Evolutionary conservation across 1,284 basidiomycete genomes (phyloP).

Genomic region (Melampsora medusae): DNA sequence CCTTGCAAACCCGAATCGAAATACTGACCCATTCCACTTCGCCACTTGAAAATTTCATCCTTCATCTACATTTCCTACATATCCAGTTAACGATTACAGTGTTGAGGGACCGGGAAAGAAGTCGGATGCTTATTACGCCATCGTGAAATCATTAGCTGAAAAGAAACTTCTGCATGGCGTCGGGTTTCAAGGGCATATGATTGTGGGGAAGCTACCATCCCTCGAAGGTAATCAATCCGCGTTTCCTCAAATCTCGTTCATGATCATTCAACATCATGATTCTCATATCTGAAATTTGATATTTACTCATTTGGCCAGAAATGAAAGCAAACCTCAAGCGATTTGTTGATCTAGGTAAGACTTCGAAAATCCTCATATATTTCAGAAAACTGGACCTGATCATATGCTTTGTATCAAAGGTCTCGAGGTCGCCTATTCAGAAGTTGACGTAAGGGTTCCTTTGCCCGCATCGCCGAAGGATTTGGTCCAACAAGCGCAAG

Average conservation of each 20-base stretch:
- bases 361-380: neutral
- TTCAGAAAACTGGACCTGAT: neutral
- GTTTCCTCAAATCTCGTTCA: neutral
- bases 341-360: slow-evolving; percentile 7
- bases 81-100: neutral
- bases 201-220: neutral
- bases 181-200: slow-evolving; percentile 3
- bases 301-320: neutral
- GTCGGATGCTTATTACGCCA: neutral
- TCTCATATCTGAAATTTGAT: neutral
- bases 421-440: slow-evolving; percentile 9
- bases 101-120: neutral
- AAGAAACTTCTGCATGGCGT: slow-evolving; percentile 12
- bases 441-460: neutral
- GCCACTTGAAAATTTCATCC: too few species aligned
- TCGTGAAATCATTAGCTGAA: neutral
- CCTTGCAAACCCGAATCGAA: too few species aligned
- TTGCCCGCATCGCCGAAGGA: neutral
- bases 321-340: slow-evolving; percentile 9
- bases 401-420: neutral
- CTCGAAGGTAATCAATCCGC: neutral
- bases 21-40: too few species aligned
- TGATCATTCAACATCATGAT: neutral
- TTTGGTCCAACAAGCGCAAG: slow-evolving; percentile 3
- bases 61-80: neutral